Base-by-base conservation (phyloP, 2,329 filamentous ascomycete species). In the Penicillium expansum region DNA sequence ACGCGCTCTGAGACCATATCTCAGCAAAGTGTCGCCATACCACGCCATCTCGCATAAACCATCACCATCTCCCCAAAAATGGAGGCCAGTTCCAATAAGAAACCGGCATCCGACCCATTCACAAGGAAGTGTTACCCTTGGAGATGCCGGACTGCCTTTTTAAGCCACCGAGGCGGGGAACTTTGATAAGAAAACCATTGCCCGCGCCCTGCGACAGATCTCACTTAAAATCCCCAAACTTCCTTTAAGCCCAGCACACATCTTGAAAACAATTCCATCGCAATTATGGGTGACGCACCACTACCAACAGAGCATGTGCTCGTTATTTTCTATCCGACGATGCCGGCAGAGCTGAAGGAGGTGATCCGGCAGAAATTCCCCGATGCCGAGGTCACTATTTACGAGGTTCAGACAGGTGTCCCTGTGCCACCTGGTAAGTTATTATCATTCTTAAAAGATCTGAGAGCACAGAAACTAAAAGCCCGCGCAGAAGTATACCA, bases 351-450 rank as follows among this genome's bases (percentile, higher is more conserved):
- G n/a, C 42, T 68, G 24, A n/a, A 61, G 22, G 58, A 59, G 1
- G 56, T 53, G 9, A 55, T 70, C 32, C 52, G 53, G 16, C 37
- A 42, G 35, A 68, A 67, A 41, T 69, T 71, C 41, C 44, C 67
- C 14, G 50, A 63, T 32, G 58, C 57, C 32, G 63, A 71, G 20
- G 22, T 68, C 3, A 62, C 55, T 3, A 14, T 68, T 30, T 45
- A 59, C 32, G 45, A 62, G 16, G 44, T 52, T 8, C 37, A 56
- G 32, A 18, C 7, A 8, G 61, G 59, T 13, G 44, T 35, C 18
- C 57, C 61, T 4, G 59, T 69, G 42, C 68, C 69, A 9, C 42
- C 54, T 51, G 68, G 69, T 72, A 39, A 29, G 58, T 61, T 4
- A 16, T 4, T 9, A 24, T 20, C 1, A 42, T 4, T 5, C 10